Conservation (phyloP, 805 yeast species). For the Candida railenensis region DNA sequence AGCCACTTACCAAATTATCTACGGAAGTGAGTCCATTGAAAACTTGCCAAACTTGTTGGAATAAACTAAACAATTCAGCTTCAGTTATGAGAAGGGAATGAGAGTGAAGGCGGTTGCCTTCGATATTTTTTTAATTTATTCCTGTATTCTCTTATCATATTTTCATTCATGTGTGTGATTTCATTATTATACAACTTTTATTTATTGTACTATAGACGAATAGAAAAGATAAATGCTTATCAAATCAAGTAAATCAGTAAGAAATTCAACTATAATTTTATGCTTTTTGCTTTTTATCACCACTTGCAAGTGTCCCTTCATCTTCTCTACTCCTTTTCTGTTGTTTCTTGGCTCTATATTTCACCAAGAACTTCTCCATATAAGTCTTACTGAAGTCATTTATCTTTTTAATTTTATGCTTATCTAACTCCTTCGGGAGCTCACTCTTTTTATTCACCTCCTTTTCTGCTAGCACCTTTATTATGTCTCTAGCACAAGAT, state of each 20-base stretch:
- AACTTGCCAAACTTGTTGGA: constrained; percentile 73
- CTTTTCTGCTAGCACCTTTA: constrained; percentile 62
- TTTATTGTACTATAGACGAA: constrained; percentile 3
- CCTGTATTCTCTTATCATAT: too few species aligned
- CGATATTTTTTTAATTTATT: too few species aligned
- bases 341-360: constrained; percentile 41
- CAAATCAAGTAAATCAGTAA: background rate
- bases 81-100: background rate
- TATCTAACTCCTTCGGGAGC: constrained; percentile 57
- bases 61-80: background rate
- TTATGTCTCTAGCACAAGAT: constrained; percentile 77
- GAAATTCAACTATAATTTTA: background rate
- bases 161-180: too few species aligned
- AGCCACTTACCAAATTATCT: constrained; percentile 81
- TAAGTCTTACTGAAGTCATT: constrained; percentile 60
- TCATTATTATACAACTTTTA: background rate
- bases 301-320: background rate
- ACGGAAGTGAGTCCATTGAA: constrained; percentile 70
- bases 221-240: background rate
- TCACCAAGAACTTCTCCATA: constrained; percentile 63
- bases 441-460: constrained; percentile 52
- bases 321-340: constrained; percentile 4
- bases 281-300: constrained; percentile 2
- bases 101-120: too few species aligned
- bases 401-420: constrained; percentile 68